These are phyloP conservation scores for Aspergillus melleus DNA, from an alignment of 2,329 filamentous ascomycete genomes.

Conservation along the genomic window DNA sequence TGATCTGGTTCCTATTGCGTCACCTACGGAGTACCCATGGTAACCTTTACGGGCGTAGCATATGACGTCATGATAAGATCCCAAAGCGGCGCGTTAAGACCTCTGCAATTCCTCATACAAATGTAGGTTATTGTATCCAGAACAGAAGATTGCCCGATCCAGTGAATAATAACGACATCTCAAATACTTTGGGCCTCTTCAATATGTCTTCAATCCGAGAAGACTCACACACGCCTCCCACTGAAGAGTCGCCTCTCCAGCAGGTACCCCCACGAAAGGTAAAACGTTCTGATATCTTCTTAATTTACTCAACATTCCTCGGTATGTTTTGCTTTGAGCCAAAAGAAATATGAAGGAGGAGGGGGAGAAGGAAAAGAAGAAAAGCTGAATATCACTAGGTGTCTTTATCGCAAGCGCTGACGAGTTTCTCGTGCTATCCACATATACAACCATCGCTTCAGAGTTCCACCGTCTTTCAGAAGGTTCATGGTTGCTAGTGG, in stretches of 20 bases:
- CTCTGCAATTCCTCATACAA: no score
- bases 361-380: neutral
- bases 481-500: slow-evolving; percentile 47
- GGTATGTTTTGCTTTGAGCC: neutral
- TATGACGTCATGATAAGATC: no score
- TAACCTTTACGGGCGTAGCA: no score
- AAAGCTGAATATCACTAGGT: slow-evolving; percentile 31
- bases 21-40: no score
- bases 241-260: neutral
- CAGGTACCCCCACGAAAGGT: neutral
- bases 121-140: no score
- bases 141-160: neutral
- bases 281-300: neutral
- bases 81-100: no score
- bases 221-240: neutral
- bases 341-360: no score
- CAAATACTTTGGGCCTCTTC: neutral
- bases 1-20: no score
- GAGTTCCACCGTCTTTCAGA: slow-evolving; percentile 45
- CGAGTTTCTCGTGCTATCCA: slow-evolving; percentile 62
- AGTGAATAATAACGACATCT: slow-evolving; percentile 29
- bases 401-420: slow-evolving; percentile 65
- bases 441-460: slow-evolving; percentile 55
- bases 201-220: neutral
- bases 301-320: neutral